phyloP scores from a whole-genome alignment of 1,139 yeast species.

The Geotrichum bryndzae region DNA sequence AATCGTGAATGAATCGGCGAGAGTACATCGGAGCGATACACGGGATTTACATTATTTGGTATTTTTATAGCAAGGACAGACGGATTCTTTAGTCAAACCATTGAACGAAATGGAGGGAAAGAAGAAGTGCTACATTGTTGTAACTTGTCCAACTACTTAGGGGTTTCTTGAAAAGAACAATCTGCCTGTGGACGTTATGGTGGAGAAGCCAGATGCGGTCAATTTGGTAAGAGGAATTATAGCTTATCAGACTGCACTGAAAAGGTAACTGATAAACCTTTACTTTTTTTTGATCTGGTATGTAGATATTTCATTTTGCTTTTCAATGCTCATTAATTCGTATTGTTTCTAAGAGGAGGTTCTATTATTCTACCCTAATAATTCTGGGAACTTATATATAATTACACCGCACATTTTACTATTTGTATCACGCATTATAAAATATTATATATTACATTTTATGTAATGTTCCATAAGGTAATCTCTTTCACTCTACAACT shows the following conservation, averaged over 20 bases:
- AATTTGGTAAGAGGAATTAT: constrained; percentile 43
- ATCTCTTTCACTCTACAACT: too few relatives aligned
- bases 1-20: constrained; percentile 6
- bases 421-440: too few relatives aligned
- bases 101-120: constrained; percentile 22
- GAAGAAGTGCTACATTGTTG: constrained; percentile 49
- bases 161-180: constrained; percentile 50
- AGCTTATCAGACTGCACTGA: constrained; percentile 4
- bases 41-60: constrained; percentile 53
- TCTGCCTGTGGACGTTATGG: constrained; percentile 56
- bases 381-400: neutral
- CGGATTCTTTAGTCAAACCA: constrained; percentile 49
- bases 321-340: neutral
- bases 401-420: too few relatives aligned
- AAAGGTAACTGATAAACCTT: neutral
- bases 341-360: neutral
- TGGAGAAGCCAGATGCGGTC: constrained; percentile 66
- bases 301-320: neutral
- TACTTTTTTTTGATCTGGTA: neutral
- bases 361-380: neutral
- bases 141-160: constrained; percentile 92
- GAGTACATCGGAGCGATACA: neutral
- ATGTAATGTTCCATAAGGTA: too few relatives aligned
- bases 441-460: too few relatives aligned
- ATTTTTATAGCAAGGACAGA: constrained; percentile 90